phyloP scores from a whole-genome alignment of 768 basidiomycete genomes.

The Auricularia sp. region DNA sequence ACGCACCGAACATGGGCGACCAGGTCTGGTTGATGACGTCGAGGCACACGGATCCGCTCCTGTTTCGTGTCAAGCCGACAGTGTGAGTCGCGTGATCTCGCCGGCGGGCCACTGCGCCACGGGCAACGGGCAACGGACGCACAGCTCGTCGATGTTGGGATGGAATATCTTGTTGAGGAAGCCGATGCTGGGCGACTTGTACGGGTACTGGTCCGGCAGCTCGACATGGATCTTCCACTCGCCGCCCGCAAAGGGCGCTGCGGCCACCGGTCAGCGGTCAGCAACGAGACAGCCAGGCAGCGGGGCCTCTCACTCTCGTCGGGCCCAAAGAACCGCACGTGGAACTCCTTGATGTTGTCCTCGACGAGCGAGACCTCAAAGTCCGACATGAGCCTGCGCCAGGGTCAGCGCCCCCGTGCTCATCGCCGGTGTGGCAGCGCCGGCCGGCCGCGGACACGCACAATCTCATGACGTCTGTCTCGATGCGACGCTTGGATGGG shows the following conservation, averaged over 20 bases:
- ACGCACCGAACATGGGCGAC: slow-evolving; percentile 98
- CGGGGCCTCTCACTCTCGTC: slow-evolving; percentile 64
- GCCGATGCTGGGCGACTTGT: slow-evolving; percentile 97
- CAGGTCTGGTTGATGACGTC: slow-evolving; percentile 99
- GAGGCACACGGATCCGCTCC: slow-evolving; percentile 94
- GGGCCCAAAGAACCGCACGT: slow-evolving; percentile 91
- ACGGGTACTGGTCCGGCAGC: slow-evolving; percentile 95
- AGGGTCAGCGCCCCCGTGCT: slow-evolving; percentile 7
- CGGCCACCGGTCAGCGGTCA: neutral
- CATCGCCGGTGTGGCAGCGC: neutral
- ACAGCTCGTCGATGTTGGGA: slow-evolving; percentile 98
- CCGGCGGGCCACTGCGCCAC: slow-evolving; percentile 7
- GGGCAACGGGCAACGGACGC: slow-evolving; percentile 26
- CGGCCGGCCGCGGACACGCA: slow-evolving; percentile 28
- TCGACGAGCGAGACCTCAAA: slow-evolving; percentile 96
- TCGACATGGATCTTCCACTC: slow-evolving; percentile 99
- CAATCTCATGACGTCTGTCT: slow-evolving; percentile 99
- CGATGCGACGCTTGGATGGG: slow-evolving; percentile 81
- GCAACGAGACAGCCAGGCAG: slow-evolving; percentile 4
- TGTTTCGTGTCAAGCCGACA: slow-evolving; percentile 21
- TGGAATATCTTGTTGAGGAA: slow-evolving; percentile 99
- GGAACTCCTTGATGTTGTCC: slow-evolving; percentile 98
- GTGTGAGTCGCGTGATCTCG: neutral
- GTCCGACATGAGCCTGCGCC: slow-evolving; percentile 89
- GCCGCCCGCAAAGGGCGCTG: slow-evolving; percentile 94